A percentile compares a stretch with the other conserved stretches of the same genome.
These are phyloP conservation scores for Suhomyces ambrosiae DNA, from an alignment of 1,139 yeast species.

Conservation along the genomic window DNA sequence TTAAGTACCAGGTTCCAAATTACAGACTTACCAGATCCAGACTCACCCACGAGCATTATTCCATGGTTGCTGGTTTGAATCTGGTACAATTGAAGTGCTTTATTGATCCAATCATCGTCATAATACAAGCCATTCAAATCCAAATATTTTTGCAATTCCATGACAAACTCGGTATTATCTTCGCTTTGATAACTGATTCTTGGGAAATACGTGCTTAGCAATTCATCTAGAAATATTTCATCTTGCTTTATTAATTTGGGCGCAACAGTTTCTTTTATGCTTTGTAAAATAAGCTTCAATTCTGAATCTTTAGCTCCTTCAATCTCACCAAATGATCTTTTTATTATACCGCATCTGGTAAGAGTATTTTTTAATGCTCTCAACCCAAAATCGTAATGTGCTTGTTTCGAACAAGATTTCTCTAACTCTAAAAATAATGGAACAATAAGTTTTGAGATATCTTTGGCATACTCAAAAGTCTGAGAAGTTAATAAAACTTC, in stretches of 20 bases:
- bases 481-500: constrained; percentile 73
- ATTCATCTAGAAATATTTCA: constrained; percentile 34
- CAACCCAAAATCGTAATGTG: constrained; percentile 89
- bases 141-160: constrained; percentile 18
- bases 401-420: constrained; percentile 48
- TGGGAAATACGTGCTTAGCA: constrained; percentile 32
- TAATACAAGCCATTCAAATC: constrained; percentile 24
- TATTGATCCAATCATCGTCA: constrained; percentile 50
- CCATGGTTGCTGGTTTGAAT: constrained; percentile 76
- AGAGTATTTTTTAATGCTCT: constrained; percentile 75
- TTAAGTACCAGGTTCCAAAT: constrained; percentile 52
- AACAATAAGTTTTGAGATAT: constrained; percentile 54
- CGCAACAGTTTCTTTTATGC: constrained; percentile 59
- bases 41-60: constrained; percentile 73
- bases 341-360: constrained; percentile 52
- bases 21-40: constrained; percentile 77
- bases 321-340: too few relatives aligned
- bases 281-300: constrained; percentile 45
- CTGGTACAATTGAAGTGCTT: constrained; percentile 64
- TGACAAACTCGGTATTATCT: constrained; percentile 22
- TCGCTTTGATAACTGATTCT: constrained; percentile 16
- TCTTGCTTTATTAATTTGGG: constrained; percentile 68
- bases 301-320: constrained; percentile 27
- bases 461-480: constrained; percentile 58
- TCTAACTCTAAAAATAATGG: constrained; percentile 54